Conservation (phyloP, 805 yeast species). For the Candida loeiensis region DNA sequence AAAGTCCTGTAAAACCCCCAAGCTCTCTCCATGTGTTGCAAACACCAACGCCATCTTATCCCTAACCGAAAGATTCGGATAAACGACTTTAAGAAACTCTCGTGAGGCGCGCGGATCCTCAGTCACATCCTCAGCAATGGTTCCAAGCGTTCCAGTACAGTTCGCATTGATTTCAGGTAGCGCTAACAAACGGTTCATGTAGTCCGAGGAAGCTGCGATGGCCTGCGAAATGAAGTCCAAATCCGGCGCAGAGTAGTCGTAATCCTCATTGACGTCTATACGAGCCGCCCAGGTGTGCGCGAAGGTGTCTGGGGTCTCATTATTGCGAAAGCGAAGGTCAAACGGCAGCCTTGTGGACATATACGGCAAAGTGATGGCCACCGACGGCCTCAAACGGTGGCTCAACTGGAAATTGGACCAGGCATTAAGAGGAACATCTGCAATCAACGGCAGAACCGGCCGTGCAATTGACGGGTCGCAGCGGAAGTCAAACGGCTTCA, state of each 20-base stretch:
- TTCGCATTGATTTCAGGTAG: slow-evolving; percentile 7
- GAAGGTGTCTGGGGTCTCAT: slow-evolving; percentile 26
- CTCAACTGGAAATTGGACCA: slow-evolving; percentile 37
- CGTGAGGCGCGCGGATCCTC: slow-evolving; percentile 2
- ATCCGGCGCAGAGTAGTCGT: slow-evolving; percentile 40
- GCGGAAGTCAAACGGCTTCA: slow-evolving; percentile 15
- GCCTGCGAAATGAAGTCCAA: slow-evolving; percentile 27
- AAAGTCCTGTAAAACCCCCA: slow-evolving; percentile 12
- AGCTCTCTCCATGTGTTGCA: no score
- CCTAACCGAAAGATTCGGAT: slow-evolving; percentile 13
- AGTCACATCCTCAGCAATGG: background rate
- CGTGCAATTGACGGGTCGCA: slow-evolving; percentile 35
- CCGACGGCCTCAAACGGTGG: slow-evolving; percentile 18
- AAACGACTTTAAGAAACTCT: background rate
- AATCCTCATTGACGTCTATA: slow-evolving; percentile 49
- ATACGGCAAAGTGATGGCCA: slow-evolving; percentile 54
- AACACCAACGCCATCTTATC: slow-evolving; percentile 14
- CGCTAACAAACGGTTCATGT: slow-evolving; percentile 10
- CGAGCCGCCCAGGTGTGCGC: slow-evolving; percentile 44
- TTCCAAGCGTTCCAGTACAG: slow-evolving; percentile 2
- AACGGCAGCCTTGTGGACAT: slow-evolving; percentile 47
- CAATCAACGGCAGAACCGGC: slow-evolving; percentile 57
- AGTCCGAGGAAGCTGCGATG: slow-evolving; percentile 8
- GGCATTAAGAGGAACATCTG: slow-evolving; percentile 49
- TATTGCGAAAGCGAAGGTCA: slow-evolving; percentile 32